Conservation (phyloP, 1,139 yeast species). For the Geotrichum macrosporum region DNA sequence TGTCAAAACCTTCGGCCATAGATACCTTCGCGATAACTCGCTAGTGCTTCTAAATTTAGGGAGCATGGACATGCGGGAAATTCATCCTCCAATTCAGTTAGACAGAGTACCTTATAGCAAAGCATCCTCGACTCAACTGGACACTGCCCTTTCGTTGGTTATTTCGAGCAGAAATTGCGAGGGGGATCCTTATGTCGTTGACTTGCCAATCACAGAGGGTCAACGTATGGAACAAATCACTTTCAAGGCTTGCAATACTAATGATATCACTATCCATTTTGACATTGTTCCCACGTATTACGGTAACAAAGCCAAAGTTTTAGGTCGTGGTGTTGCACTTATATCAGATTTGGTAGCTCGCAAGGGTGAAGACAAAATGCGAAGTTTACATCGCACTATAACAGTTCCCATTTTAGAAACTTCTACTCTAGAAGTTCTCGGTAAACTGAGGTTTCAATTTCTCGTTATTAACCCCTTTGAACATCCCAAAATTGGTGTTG, state of each 20-base stretch:
- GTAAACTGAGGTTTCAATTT: constrained; percentile 71
- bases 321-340: constrained; percentile 85
- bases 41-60: constrained; percentile 78
- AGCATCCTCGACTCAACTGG: constrained; percentile 75
- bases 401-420: constrained; percentile 78
- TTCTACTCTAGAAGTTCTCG: constrained; percentile 68
- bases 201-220: constrained; percentile 77
- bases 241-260: constrained; percentile 56
- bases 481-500: constrained; percentile 66
- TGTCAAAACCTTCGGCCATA: constrained; percentile 81
- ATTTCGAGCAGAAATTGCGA: constrained; percentile 50
- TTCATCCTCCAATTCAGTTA: constrained; percentile 59
- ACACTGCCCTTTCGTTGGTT: constrained; percentile 78
- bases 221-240: constrained; percentile 77
- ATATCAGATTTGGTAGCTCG: constrained; percentile 59
- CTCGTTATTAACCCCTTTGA: constrained; percentile 66
- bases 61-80: constrained; percentile 70
- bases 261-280: constrained; percentile 61
- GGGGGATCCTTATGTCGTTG: constrained; percentile 67
- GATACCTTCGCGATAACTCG: constrained; percentile 61
- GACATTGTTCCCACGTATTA: constrained; percentile 93
- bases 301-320: constrained; percentile 47
- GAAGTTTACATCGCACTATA: constrained; percentile 62
- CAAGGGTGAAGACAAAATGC: constrained; percentile 60
- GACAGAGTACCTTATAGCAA: constrained; percentile 70